Conservation (phyloP, 176 grass and related monocot species). For the Zizania latifolia region DNA sequence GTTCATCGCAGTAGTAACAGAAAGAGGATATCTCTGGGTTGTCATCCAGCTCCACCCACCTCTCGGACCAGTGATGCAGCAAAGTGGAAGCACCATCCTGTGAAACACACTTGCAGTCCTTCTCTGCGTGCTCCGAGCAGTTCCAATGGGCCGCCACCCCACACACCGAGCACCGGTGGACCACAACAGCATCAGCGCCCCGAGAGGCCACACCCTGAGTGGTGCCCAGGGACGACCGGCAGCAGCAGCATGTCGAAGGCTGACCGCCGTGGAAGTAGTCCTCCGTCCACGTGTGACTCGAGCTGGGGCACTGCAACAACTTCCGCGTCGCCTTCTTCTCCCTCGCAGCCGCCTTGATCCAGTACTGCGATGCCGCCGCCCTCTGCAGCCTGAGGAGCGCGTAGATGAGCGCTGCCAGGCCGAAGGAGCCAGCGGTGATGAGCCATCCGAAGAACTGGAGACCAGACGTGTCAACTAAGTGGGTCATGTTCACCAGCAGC, state of each 20-base stretch:
- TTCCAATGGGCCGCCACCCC: constrained; percentile 50
- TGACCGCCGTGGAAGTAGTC: constrained; percentile 35
- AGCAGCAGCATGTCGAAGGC: constrained; percentile 68
- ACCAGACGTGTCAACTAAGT: constrained; percentile 32
- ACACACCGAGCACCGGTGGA: constrained; percentile 62
- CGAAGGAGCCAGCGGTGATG: constrained; percentile 61
- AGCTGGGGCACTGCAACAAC: constrained; percentile 51
- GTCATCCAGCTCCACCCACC: constrained; percentile 61
- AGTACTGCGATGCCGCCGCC: constrained; percentile 61
- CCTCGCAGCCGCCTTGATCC: constrained; percentile 63
- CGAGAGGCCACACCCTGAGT: constrained; percentile 19
- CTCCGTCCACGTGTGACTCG: constrained; percentile 57
- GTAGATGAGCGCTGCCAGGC: constrained; percentile 51
- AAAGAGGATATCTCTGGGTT: constrained; percentile 52
- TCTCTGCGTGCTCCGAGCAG: constrained; percentile 34
- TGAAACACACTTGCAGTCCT: constrained; percentile 76
- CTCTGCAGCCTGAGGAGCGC: constrained; percentile 61
- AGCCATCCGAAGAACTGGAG: constrained; percentile 54
- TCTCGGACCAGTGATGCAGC: constrained; percentile 93
- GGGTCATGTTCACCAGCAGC: constrained; percentile 39
- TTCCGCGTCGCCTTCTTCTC: constrained; percentile 53
- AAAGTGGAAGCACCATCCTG: constrained; percentile 49
- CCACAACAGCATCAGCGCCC: not conserved
- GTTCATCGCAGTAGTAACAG: constrained; percentile 79
- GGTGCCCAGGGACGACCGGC: constrained; percentile 36